Conservation (phyloP, 768 basidiomycete genomes). For the Tephrocybe sp. region DNA sequence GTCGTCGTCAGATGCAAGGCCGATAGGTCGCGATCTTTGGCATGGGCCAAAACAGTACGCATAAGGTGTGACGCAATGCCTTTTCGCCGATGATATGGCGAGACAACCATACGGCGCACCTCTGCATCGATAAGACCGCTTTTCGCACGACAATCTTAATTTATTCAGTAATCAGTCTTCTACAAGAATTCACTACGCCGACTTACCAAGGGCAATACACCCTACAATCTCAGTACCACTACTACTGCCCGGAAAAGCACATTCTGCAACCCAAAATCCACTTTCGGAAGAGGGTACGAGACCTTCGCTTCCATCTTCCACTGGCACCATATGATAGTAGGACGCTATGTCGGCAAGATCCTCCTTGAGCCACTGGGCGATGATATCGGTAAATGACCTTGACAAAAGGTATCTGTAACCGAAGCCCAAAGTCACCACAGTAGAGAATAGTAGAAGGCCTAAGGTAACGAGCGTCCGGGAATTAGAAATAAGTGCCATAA, state of each 20-base stretch:
- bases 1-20: constrained; percentile 1
- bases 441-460: constrained; percentile 3
- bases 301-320: neutral
- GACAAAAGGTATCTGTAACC: constrained; percentile 15
- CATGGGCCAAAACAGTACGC: constrained; percentile 7
- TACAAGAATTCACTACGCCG: neutral
- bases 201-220: constrained; percentile 19
- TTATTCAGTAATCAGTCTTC: neutral
- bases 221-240: constrained; percentile 17
- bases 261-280: constrained; percentile 23
- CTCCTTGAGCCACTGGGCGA: constrained; percentile 6
- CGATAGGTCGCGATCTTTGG: neutral
- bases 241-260: constrained; percentile 10
- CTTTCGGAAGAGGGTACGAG: constrained; percentile 10
- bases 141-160: constrained; percentile 4
- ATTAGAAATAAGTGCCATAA: constrained; percentile 1
- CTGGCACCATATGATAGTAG: constrained; percentile 14
- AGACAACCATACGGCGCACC: constrained; percentile 13
- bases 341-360: constrained; percentile 20
- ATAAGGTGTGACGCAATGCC: constrained; percentile 10
- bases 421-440: constrained; percentile 1
- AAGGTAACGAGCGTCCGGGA: neutral
- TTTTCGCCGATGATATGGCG: constrained; percentile 8
- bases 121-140: neutral
- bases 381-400: constrained; percentile 4